Base-by-base conservation (phyloP, 495 filamentous ascomycete species). In the Lasiosphaeria ovina region DNA sequence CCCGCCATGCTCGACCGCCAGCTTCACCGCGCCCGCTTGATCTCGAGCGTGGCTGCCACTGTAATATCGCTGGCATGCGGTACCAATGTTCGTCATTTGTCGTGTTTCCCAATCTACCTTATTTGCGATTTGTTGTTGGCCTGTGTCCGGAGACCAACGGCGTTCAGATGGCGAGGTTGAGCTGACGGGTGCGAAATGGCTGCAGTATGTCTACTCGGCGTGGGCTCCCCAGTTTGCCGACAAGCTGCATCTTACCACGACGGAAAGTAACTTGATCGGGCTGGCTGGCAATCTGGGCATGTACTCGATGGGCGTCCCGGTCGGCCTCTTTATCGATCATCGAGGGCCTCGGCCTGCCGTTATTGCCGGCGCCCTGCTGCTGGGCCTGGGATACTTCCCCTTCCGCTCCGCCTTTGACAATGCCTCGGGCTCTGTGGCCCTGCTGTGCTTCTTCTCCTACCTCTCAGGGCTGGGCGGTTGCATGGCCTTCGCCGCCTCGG, bases 201-300 rank as follows among this genome's bases (percentile, higher is more conserved):
- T 32, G 54, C 66, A 96, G 92, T 98, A 98, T 84, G 95, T 93
- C 63, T 98, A 97, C 69, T 97, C 92, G 57, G 95, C 94, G 76
- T 98, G 95, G 92, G 93, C 88, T 34, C 94, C 94, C 14, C 92
- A 96, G 72, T 97, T 97, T 66, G 92, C 92, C 32, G 86, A 92
- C 60, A 84, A 81, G 59, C 79, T 98, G 74, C 84, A 89, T 73
- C 85, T 98, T 54, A 91, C 91, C 3, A 88, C 94, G 32, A 98
- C 92, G 33, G 83, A 96, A 73, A 89, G 82, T 74, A 97, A 98
- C 72, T 69, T 97, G 59, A 95, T 98, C 66, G 93, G 93, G 32
- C 81, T 85, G 4, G 86, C 89, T n/a, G 93, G 89, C n/a, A 98
- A 98, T 66, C 69, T 98, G 65, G 93, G 93, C 65, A 97, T 96